Evolutionary conservation across 805 yeast species (phyloP), one percentile per base, ranked within the genome.

Genomic region (Metschnikowia lochheadii): DNA sequence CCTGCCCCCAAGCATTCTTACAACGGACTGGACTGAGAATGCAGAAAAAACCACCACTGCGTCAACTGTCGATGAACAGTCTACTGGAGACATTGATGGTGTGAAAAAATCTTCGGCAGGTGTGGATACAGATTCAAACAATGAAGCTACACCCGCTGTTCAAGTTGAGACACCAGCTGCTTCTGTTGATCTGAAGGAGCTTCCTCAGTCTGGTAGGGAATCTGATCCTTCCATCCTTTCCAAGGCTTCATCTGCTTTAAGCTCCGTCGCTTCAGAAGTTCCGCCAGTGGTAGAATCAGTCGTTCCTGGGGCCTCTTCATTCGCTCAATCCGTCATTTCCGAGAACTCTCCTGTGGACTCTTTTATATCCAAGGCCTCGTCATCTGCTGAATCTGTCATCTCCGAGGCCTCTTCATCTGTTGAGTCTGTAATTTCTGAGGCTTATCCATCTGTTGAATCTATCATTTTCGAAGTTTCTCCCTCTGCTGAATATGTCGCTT

Each of bases 61-160:
- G 8, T 51, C 54, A 10, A 49, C 54, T 13, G 15, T 43, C 14
- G 32, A 50, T 13, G 58, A 56, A 20, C 48, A 46, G 26, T 20
- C 31, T 18, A 56, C 59, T 15, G 47, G 18, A 31, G 47, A 49
- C 38, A 51, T 54, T 15, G 50, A 56, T 43, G 45, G 48, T 6
- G 45, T 51, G 15, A 57, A 56, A 6, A 46, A 42, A 1, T 38
- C 13, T 15, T 26, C 41, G 5, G 51, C 46, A 6, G 33, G 38
- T 13, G 34, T 42, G 14, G 56, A 56, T 23, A 57, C 61, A 5
- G 37, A 39, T 20, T 52, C 60, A 3, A 44, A 56, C 20, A 29
- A 23, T 13, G 50, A 48, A 20, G 58, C 61, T 5, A 52, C 49
- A 5, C 44, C 44, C 6, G 23, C 44, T 44, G 14, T 34, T 15